Evolutionary conservation across 2,329 filamentous ascomycete genomes (phyloP).

Genomic region (Ophiocordyceps unilateralis): DNA sequence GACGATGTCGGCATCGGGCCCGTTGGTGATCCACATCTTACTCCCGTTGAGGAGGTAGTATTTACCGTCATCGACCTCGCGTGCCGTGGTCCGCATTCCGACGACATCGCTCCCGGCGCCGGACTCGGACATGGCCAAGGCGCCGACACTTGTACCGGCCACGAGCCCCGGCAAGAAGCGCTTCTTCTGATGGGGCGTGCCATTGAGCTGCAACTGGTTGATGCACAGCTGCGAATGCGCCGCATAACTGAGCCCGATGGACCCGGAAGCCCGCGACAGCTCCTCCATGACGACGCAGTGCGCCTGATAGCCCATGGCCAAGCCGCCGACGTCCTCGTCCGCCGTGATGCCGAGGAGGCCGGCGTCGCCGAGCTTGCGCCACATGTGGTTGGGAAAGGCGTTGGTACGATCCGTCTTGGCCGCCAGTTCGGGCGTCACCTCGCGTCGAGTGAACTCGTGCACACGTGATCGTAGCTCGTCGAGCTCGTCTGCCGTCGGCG

Average conservation of each 20-base stretch:
- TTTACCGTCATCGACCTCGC: constrained; percentile 57
- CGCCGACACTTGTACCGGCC: constrained; percentile 65
- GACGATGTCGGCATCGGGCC: constrained; percentile 80
- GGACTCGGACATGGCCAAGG: constrained; percentile 88
- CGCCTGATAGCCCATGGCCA: constrained; percentile 89
- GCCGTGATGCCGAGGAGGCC: constrained; percentile 87
- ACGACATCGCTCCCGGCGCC: constrained; percentile 87
- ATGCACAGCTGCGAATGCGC: constrained; percentile 93
- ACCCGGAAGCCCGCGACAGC: constrained; percentile 68
- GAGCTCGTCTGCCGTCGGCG: constrained; percentile 57
- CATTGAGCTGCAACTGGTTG: constrained; percentile 90
- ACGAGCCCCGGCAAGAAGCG: constrained; percentile 68
- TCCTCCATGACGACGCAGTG: constrained; percentile 95
- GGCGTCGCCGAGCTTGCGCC: constrained; percentile 82
- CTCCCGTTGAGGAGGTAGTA: constrained; percentile 64
- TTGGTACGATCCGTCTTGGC: constrained; percentile 70
- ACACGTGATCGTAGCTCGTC: constrained; percentile 68
- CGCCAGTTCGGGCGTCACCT: constrained; percentile 73
- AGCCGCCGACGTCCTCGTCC: constrained; percentile 76
- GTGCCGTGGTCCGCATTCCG: constrained; percentile 79
- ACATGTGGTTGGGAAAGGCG: constrained; percentile 80
- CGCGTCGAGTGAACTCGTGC: constrained; percentile 75
- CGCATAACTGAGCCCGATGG: constrained; percentile 80
- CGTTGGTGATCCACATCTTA: constrained; percentile 99
- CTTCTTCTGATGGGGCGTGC: constrained; percentile 58